Evolutionary conservation across 768 basidiomycete species (phyloP), one percentile per base, ranked within the genome.

Genomic region (Pleurotus ostreatus): DNA sequence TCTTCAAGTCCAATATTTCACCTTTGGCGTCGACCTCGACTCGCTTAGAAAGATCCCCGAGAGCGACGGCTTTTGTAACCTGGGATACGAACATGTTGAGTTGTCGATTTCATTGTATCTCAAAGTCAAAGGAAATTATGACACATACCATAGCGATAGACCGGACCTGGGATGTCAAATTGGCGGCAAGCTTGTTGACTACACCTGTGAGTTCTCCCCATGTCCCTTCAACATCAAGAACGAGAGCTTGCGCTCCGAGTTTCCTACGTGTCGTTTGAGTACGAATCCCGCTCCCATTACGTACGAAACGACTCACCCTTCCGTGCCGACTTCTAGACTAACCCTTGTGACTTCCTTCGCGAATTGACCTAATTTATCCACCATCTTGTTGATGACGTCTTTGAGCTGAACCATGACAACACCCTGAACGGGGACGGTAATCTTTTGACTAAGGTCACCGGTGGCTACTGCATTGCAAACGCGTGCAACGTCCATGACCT

Each of bases 31-130:
- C 92, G 63, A 96, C 93, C 56, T 92, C 90, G 63, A 97, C 94
- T 67, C 89, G 91, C 69, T 91, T 90, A 49, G 83, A 86, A 63
- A 93, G 73, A 70, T 97, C 93, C 20, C 94, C 94, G 49, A 88
- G 73, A 0, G 94, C 94, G 67, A 96, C 93, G 4, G 94, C 94
- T 72, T 91, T 94, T 16, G 94, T 96, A 59, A 98, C 94, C 59
- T 85, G 83, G 2, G 92, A 89, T 54, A 93, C 92, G 49, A 88
- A 89, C 56, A 34, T 34, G 9, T 11, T 34, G 30, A 34, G 30
- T 34, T 34, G 30, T 34, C 30, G 30, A 34, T 8, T 34, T 34
- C 30, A 34, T 9, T 34, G 8, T 11, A 34, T 34, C 30, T 34
- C 9, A 40, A 40, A n/a, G n/a, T n/a, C n/a, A n/a, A n/a, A n/a